Evolutionary conservation across 495 filamentous ascomycete species (phyloP).

Genomic region (Letharia columbiana): DNA sequence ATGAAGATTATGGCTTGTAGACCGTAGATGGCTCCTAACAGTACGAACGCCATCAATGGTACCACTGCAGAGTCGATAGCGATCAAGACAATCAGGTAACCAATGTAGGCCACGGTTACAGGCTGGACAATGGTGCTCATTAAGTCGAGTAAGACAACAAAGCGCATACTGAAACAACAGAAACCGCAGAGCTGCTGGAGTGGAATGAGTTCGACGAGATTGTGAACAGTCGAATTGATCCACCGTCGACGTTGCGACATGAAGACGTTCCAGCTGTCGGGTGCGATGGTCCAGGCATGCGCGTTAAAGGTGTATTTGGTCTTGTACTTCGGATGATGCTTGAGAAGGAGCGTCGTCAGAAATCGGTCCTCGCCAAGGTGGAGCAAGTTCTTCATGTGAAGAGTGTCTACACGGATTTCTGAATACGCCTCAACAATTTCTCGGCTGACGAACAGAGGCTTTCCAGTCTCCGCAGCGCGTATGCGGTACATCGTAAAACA

Average conservation of each 20-base stretch:
- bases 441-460: slow-evolving; percentile 88
- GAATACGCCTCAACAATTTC: slow-evolving; percentile 81
- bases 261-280: slow-evolving; percentile 88
- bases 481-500: slow-evolving; percentile 99
- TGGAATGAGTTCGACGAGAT: slow-evolving; percentile 90
- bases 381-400: slow-evolving; percentile 98
- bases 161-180: slow-evolving; percentile 99
- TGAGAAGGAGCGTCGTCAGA: slow-evolving; percentile 87
- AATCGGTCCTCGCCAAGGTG: slow-evolving; percentile 94
- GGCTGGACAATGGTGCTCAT: slow-evolving; percentile 87
- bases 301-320: slow-evolving; percentile 92
- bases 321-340: slow-evolving; percentile 87
- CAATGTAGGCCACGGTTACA: slow-evolving; percentile 84
- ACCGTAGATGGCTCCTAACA: slow-evolving; percentile 92
- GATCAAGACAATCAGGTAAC: slow-evolving; percentile 76
- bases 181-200: slow-evolving; percentile 93
- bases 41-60: slow-evolving; percentile 75
- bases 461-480: slow-evolving; percentile 84
- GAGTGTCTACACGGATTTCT: slow-evolving; percentile 89
- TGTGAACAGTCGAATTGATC: slow-evolving; percentile 99
- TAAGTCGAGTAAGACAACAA: slow-evolving; percentile 91
- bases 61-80: slow-evolving; percentile 50
- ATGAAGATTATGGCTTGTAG: slow-evolving; percentile 97
- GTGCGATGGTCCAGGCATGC: slow-evolving; percentile 93
- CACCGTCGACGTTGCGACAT: slow-evolving; percentile 95